Conservation (phyloP, 2,329 filamentous ascomycete species). For the Alternaria metachromatica region DNA sequence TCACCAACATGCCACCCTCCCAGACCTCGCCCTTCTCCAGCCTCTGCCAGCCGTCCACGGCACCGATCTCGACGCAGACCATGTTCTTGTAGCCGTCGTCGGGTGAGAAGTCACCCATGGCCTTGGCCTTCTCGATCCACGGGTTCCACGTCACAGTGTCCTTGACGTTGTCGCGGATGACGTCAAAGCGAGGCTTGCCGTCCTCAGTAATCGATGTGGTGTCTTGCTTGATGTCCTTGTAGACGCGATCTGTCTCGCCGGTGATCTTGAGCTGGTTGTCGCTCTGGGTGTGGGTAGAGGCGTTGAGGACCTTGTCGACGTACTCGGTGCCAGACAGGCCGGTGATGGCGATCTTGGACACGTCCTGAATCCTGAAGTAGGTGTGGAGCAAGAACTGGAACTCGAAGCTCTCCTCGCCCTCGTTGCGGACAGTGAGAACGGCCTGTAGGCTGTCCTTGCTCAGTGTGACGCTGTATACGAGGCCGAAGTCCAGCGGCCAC, state of each 20-base stretch:
- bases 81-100: conserved; percentile 91
- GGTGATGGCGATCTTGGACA: conserved; percentile 72
- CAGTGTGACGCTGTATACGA: conserved; percentile 92
- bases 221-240: conserved; percentile 69
- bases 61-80: conserved; percentile 91
- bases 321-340: conserved; percentile 81
- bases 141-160: conserved; percentile 98
- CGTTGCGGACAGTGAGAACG: conserved; percentile 85
- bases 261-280: conserved; percentile 71
- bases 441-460: conserved; percentile 77
- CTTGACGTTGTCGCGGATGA: conserved; percentile 82
- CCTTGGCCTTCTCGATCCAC: conserved; percentile 82
- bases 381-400: conserved; percentile 92
- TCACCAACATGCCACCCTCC: conserved; percentile 68
- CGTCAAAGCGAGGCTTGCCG: conserved; percentile 70
- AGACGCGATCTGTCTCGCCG: conserved; percentile 86
- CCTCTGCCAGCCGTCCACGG: conserved; percentile 80
- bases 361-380: conserved; percentile 86
- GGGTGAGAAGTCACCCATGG: conserved; percentile 85
- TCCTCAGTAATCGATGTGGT: conserved; percentile 69
- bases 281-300: conserved; percentile 68
- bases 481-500: conserved; percentile 87
- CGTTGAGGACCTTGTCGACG: conserved; percentile 80
- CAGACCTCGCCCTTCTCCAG: conserved; percentile 79
- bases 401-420: conserved; percentile 81